Evolutionary conservation across 805 yeast species (phyloP), one percentile per base, ranked within the genome.

Genomic region (Phaffomyces antillensis): DNA sequence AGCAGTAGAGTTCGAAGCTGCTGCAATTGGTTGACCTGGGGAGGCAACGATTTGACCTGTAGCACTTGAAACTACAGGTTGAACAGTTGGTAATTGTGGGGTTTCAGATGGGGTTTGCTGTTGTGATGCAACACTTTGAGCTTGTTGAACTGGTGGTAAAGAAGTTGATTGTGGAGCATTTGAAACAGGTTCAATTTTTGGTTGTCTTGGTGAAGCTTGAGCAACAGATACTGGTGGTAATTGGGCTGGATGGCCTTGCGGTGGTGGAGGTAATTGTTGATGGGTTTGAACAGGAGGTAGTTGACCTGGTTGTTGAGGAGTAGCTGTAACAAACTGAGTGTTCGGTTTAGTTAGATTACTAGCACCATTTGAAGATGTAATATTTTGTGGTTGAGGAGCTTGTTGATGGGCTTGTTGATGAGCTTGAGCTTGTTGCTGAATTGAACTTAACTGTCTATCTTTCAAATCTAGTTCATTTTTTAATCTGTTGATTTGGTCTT

Each of bases 401-500:
- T 39, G 45, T 24, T 45, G 51, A 3, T 44, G 51, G 11, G 46
- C 61, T 31, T 51, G 54, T 36, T 48, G 51, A 8, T 34, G 42
- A 16, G 60, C 67, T 24, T 63, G 63, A 46, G 62, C 70, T 39
- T 63, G 73, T 49, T 70, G 76, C 45, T 68, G 77, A 26, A 58
- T 56, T 13, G 60, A 61, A 15, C 62, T 60, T 36, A 69, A 64
- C 56, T 73, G 71, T 62, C 91, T 75, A 61, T 86, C 95, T 56
- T 90, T 73, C 59, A 75, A 78, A 56, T 88, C 96, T 53, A 91
- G 73, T 62, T 89, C 96, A 51, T 81, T 79, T 65, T 91, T 89
- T 65, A 91, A 75, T 54, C 93, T 75, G 61, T 79, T 71, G 45
- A 93, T 85, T 67, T 91, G 98, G 58, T 86, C 96, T 65, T 91